Percentiles rank a stretch among this genome's conserved stretches.
Evolutionary conservation across 345 rosid species (phyloP).

Genomic region (Eucalyptus grandis): DNA sequence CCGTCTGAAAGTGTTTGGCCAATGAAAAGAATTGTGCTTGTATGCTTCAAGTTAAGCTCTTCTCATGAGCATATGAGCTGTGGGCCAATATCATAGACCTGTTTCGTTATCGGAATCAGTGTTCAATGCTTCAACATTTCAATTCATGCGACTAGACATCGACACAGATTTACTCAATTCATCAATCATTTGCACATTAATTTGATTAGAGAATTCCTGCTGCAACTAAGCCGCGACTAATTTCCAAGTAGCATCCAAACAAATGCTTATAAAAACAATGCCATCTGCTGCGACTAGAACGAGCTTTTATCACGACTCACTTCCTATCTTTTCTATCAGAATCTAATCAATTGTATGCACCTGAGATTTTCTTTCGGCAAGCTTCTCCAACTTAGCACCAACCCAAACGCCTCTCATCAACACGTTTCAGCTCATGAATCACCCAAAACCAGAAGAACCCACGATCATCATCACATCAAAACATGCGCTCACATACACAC

Average conservation of each 20-base stretch:
- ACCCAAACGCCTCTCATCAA: too few relatives aligned
- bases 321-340: neutral
- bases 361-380: slow-evolving; percentile 85
- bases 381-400: slow-evolving; percentile 77
- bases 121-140: neutral
- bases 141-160: neutral
- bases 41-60: neutral
- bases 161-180: neutral
- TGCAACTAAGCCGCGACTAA: neutral
- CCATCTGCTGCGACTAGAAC: neutral
- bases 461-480: neutral
- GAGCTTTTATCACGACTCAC: neutral
- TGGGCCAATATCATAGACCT: neutral
- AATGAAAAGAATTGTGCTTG: neutral
- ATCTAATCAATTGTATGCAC: neutral
- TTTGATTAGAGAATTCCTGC: neutral
- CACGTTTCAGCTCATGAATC: slow-evolving; percentile 78
- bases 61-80: neutral
- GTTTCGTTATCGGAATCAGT: neutral
- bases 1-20: neutral
- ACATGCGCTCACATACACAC: too few relatives aligned
- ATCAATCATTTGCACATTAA: neutral
- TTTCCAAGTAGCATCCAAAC: neutral
- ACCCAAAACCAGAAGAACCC: slow-evolving; percentile 13
- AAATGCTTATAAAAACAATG: too few relatives aligned